Base-by-base conservation (phyloP, 2,329 filamentous ascomycete genomes). In the Chrysoporthe puriensis region DNA sequence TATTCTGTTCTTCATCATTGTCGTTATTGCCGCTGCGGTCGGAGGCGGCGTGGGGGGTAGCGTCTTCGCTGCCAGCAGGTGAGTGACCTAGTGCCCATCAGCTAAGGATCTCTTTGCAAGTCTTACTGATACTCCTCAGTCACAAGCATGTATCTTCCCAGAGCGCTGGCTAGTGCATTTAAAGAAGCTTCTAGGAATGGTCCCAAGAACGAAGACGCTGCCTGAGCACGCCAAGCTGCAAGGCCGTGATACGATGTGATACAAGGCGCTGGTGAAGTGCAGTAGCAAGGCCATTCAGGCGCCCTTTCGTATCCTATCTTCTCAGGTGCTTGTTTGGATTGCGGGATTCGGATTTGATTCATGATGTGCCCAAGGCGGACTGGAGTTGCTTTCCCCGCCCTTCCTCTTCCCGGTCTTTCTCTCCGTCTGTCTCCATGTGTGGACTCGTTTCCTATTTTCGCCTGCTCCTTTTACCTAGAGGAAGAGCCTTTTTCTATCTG, bases 1-100 rank as follows among this genome's bases (percentile, higher is more conserved):
- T 0, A 43, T 69, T 1, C 16, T 66, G 26, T 69, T 69, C 46
- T 60, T 69, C 18, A 14, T 63, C 18, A 61, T 69, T 3, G 67
- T 69, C 16, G 26, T 68, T 13, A 21, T 69, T 0, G 67, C 64
- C 7, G 67, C 67, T 21, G 67, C 60, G 14, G 46, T 66, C 3
- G 67, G 60, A 2, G 67, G 67, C 18, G 67, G 67, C 4, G 64
- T 66, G 9, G 67, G 63, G 8, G 63, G 63, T 9, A 65, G 63
- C 48, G 9, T 65, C 2, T 65, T 65, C 48, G 63, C 43, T 9
- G 32, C 56, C 21, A 65, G 34, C 18, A 58, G 56, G 63, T 60
- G 32, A 65, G 63, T 44, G 4, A 11, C 32, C n/a, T 50, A 9
- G n/a, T 4, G 2, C 8, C 46, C 21, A 21, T 26, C 8, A 21